A percentile compares a stretch with the other conserved stretches of the same genome.
These are phyloP conservation scores for Inga oerstediana DNA, from an alignment of 306 rosid genomes.

Conservation along the genomic window DNA sequence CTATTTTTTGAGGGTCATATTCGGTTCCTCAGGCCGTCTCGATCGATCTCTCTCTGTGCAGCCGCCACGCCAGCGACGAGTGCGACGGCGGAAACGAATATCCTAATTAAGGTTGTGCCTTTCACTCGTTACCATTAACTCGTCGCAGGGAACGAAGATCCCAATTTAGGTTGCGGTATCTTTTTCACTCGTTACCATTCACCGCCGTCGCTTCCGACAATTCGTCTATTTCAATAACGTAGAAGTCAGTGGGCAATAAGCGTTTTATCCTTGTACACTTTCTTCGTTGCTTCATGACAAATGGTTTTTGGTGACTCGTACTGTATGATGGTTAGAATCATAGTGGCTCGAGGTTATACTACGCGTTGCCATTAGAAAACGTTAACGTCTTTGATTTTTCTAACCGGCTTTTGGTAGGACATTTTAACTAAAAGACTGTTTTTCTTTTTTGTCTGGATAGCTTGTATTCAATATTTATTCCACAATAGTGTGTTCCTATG, in stretches of 20 bases:
- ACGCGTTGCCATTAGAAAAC: not conserved
- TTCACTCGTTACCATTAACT: too few species aligned
- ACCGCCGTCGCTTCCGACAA: not conserved
- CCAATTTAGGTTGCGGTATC: not conserved
- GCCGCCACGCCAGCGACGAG: not conserved
- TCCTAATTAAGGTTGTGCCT: too few species aligned
- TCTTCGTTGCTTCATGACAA: not conserved
- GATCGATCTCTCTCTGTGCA: not conserved
- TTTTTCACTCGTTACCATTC: too few species aligned
- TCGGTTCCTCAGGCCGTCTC: not conserved
- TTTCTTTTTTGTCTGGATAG: not conserved
- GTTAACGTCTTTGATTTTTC: not conserved
- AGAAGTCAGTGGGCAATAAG: not conserved
- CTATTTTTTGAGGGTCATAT: not conserved
- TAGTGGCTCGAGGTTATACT: not conserved
- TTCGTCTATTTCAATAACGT: not conserved
- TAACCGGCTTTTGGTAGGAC: not conserved
- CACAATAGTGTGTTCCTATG: not conserved
- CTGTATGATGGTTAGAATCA: not conserved
- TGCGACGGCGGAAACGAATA: not conserved
- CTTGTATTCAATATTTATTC: not conserved
- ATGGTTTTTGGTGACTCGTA: not conserved
- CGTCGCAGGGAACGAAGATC: not conserved
- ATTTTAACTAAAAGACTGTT: not conserved
- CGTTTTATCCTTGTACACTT: not conserved